Evolutionary conservation across 2,329 filamentous ascomycete species (phyloP).

Genomic region (Aaosphaeria pasadenensis): DNA sequence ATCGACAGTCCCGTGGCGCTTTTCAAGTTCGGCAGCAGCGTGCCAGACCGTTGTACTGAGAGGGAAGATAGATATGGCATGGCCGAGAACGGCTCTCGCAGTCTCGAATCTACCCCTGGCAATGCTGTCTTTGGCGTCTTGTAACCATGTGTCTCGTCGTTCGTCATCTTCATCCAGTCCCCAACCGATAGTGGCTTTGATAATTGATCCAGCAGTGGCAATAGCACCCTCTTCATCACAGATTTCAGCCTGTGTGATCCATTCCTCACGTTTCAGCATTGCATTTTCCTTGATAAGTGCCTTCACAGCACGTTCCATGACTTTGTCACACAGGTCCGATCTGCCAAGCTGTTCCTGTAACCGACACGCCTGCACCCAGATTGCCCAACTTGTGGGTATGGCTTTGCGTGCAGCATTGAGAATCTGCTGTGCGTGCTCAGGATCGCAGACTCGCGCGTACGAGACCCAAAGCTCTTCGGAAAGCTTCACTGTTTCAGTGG

Average conservation of each 20-base stretch:
- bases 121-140: constrained; percentile 83
- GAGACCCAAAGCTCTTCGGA: constrained; percentile 96
- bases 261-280: constrained; percentile 96
- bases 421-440: constrained; percentile 90
- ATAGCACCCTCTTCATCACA: constrained; percentile 90
- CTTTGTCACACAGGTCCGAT: constrained; percentile 69
- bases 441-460: constrained; percentile 81
- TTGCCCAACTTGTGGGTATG: constrained; percentile 86
- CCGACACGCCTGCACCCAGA: constrained; percentile 93
- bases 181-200: constrained; percentile 90
- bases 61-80: constrained; percentile 83
- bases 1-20: constrained; percentile 81
- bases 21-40: constrained; percentile 85
- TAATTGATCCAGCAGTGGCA: constrained; percentile 83
- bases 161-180: constrained; percentile 94
- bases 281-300: constrained; percentile 85
- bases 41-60: constrained; percentile 87
- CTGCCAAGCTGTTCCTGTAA: constrained; percentile 88
- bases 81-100: constrained; percentile 88
- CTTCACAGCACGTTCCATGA: constrained; percentile 93
- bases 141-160: constrained; percentile 91
- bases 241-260: constrained; percentile 91
- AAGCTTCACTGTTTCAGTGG: constrained; percentile 89
- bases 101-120: constrained; percentile 82
- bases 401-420: constrained; percentile 94